phyloP scores from a whole-genome alignment of 1,139 yeast genomes.

The Kodamaea alishanica region DNA sequence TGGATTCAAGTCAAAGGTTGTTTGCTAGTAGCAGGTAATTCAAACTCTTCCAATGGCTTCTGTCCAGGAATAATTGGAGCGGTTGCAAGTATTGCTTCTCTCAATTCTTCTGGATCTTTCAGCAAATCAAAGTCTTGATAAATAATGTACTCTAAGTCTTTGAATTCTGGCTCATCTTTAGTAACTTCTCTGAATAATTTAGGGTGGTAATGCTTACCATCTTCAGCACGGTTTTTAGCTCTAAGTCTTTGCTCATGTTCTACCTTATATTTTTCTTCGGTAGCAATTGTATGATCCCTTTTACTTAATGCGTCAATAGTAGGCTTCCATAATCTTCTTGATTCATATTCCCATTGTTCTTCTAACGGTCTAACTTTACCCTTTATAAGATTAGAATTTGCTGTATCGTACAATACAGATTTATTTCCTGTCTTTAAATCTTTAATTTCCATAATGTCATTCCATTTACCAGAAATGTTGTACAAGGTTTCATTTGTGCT shows the following conservation, averaged over 20 bases:
- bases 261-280: constrained; percentile 79
- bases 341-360: constrained; percentile 79
- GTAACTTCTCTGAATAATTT: constrained; percentile 53
- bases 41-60: constrained; percentile 53
- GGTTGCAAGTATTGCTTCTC: constrained; percentile 52
- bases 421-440: constrained; percentile 48
- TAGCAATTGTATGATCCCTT: constrained; percentile 78
- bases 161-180: constrained; percentile 25
- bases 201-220: constrained; percentile 79
- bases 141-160: constrained; percentile 57
- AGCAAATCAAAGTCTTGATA: constrained; percentile 50
- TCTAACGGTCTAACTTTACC: constrained; percentile 75
- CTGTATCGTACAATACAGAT: constrained; percentile 61
- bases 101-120: constrained; percentile 48
- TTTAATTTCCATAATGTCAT: constrained; percentile 73
- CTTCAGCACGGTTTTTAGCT: constrained; percentile 72
- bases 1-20: constrained; percentile 1
- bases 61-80: constrained; percentile 83
- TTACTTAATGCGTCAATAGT: constrained; percentile 74
- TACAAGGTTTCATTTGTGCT: constrained; percentile 54
- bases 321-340: constrained; percentile 76
- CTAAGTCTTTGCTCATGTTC: constrained; percentile 77
- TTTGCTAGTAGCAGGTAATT: constrained; percentile 65
- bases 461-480: constrained; percentile 88
- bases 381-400: constrained; percentile 43